Evolutionary conservation across 768 basidiomycete species (phyloP).

Genomic region (Kockovaella imperatae): DNA sequence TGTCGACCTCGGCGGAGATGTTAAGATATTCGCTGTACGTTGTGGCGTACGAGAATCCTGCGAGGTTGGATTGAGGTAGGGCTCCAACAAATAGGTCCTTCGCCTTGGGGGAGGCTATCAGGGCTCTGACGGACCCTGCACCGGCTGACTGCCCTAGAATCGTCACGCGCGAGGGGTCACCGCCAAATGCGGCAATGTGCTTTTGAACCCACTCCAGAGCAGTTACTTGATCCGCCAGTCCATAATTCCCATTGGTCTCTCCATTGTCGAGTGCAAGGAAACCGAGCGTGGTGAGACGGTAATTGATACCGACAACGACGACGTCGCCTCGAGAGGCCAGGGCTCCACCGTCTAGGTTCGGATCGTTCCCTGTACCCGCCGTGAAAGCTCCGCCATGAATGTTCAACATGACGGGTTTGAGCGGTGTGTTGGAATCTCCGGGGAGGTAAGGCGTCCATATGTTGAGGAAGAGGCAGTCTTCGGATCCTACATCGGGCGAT

Average conservation of each 20-base stretch:
- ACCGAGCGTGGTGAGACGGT: slow-evolving; percentile 17
- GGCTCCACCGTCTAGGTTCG: slow-evolving; percentile 18
- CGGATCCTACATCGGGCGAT: slow-evolving; percentile 8
- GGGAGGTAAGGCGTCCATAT: slow-evolving; percentile 40
- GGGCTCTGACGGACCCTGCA: slow-evolving; percentile 39
- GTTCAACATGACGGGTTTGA: slow-evolving; percentile 33
- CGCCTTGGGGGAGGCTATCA: slow-evolving; percentile 43
- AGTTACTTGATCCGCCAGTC: slow-evolving; percentile 25
- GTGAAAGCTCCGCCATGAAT: slow-evolving; percentile 37
- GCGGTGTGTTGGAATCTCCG: neutral
- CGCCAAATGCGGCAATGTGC: slow-evolving; percentile 56
- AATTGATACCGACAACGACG: slow-evolving; percentile 20
- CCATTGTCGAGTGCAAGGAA: slow-evolving; percentile 15
- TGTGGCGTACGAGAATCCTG: slow-evolving; percentile 50
- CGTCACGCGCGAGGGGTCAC: slow-evolving; percentile 53
- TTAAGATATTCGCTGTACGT: slow-evolving; percentile 53
- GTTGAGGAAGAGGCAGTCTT: slow-evolving; percentile 35
- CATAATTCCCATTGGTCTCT: slow-evolving; percentile 9
- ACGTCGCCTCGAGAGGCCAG: slow-evolving; percentile 14
- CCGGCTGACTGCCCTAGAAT: slow-evolving; percentile 56
- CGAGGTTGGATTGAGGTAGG: slow-evolving; percentile 50
- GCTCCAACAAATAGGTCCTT: slow-evolving; percentile 48
- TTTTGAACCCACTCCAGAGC: slow-evolving; percentile 51
- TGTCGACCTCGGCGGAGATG: slow-evolving; percentile 46
- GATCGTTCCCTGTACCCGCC: slow-evolving; percentile 22